Evolutionary conservation across 176 grass and related monocot species (phyloP).

Genomic region (Chrysopogon serrulatus): DNA sequence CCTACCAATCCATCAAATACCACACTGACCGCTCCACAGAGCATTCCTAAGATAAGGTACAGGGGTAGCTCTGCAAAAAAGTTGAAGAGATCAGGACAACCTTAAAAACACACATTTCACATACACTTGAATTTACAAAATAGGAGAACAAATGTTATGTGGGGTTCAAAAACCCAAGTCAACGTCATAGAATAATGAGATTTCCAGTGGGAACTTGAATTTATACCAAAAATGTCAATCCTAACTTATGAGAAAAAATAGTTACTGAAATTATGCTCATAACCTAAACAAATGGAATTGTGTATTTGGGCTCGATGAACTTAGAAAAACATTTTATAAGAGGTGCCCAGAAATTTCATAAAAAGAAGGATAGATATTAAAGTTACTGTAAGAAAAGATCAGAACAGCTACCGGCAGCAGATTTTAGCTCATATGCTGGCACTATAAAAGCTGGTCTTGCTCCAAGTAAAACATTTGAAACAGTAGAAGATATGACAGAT

Average conservation of each 20-base stretch:
- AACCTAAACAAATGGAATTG: not conserved
- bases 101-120: not conserved
- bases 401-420: conserved; percentile 82
- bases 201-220: not conserved
- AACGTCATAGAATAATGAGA: not conserved
- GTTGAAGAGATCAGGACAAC: not conserved
- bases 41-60: conserved; percentile 94
- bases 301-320: not conserved
- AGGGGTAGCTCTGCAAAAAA: conserved; percentile 75
- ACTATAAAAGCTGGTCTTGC: conserved; percentile 93
- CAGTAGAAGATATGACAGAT: conserved; percentile 96
- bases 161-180: not conserved
- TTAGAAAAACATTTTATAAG: not conserved
- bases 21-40: conserved; percentile 88
- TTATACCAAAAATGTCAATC: not conserved
- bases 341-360: not conserved
- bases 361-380: not conserved
- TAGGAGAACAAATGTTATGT: not conserved
- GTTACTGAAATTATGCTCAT: not conserved
- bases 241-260: not conserved
- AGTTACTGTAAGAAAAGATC: conserved; percentile 19
- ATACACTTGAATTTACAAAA: not conserved
- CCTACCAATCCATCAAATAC: conserved; percentile 67
- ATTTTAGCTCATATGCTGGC: conserved; percentile 92
- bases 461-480: conserved; percentile 94